Conservation (phyloP, 352 stramenopile genomes). For the Phytophthora rubi region DNA sequence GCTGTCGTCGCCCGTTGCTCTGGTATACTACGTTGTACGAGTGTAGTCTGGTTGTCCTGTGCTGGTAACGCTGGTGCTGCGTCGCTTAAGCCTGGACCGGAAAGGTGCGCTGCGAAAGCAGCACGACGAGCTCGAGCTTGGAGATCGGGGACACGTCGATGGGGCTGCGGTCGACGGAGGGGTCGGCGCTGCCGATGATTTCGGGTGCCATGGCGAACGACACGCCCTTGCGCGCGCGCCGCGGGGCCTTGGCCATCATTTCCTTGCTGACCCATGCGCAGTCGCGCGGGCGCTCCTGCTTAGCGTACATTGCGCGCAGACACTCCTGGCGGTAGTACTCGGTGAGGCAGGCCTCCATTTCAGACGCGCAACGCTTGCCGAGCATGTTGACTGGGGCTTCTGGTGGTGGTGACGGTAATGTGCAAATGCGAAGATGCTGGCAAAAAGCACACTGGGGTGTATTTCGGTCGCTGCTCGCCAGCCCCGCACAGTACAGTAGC, state of each 20-base stretch:
- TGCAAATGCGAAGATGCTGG: conserved; percentile 35
- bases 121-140: conserved; percentile 73
- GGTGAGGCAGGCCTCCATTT: conserved; percentile 79
- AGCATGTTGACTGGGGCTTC: conserved; percentile 45
- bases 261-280: conserved; percentile 57
- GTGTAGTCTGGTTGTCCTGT: conserved; percentile 39
- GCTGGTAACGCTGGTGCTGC: conserved; percentile 1
- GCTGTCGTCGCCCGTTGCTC: conserved; percentile 16
- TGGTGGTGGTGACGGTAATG: conserved; percentile 17
- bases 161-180: conserved; percentile 70
- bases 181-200: conserved; percentile 79
- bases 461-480: conserved; percentile 21
- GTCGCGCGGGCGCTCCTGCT: conserved; percentile 51
- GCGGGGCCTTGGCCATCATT: conserved; percentile 51
- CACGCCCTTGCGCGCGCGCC: conserved; percentile 61
- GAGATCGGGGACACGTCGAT: conserved; percentile 82
- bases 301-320: conserved; percentile 76
- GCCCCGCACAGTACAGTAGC: conserved; percentile 9
- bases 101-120: conserved; percentile 81
- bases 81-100: conserved; percentile 48
- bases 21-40: conserved; percentile 22
- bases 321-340: conserved; percentile 88
- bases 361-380: conserved; percentile 71
- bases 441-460: conserved; percentile 53
- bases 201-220: conserved; percentile 63